Evolutionary conservation across 2,329 filamentous ascomycete species (phyloP).

Genomic region (Paraphoma chrysanthemicola): DNA sequence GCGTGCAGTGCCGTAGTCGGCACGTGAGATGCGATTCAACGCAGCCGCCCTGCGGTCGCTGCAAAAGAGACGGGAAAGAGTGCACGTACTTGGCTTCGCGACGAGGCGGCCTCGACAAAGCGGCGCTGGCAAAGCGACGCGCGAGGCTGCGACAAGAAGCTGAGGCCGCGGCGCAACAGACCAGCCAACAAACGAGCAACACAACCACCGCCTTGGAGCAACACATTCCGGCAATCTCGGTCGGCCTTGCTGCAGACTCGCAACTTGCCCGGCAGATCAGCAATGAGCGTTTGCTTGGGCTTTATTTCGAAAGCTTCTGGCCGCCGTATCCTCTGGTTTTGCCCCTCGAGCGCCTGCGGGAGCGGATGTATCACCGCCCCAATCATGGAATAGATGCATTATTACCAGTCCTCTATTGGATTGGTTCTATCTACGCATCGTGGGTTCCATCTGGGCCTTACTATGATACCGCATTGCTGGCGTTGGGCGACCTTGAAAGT

Average conservation of each 20-base stretch:
- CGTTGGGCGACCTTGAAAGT: conserved; percentile 13
- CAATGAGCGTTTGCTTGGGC: conserved; percentile 28
- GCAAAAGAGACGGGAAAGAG: conserved; percentile 36
- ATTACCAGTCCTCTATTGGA: conserved; percentile 31
- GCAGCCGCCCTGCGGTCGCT: conserved; percentile 34
- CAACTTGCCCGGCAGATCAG: conserved; percentile 24
- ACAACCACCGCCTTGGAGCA: background rate
- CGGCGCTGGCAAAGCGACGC: conserved; percentile 29
- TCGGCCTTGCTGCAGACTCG: conserved; percentile 1
- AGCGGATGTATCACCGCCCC: conserved; percentile 8
- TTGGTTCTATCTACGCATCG: conserved; percentile 35
- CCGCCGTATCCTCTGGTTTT: conserved; percentile 60
- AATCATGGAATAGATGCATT: conserved; percentile 26
- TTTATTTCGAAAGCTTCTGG: conserved; percentile 56
- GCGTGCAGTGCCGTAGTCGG: conserved; percentile 17
- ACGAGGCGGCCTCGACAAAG: conserved; percentile 38
- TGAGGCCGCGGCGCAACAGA: conserved; percentile 14
- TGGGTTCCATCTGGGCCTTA: conserved; percentile 32
- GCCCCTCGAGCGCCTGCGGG: conserved; percentile 51
- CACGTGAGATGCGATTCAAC: conserved; percentile 41
- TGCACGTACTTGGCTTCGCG: conserved; percentile 34
- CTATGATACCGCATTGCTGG: conserved; percentile 27
- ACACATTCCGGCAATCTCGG: background rate
- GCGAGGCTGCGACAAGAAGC: conserved; percentile 27
- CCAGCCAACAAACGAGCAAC: background rate